A percentile compares a stretch with the other conserved stretches of the same genome.
These are phyloP conservation scores for Excoecaria cochinchinensis DNA, from an alignment of 345 rosid species.

Conservation along the genomic window DNA sequence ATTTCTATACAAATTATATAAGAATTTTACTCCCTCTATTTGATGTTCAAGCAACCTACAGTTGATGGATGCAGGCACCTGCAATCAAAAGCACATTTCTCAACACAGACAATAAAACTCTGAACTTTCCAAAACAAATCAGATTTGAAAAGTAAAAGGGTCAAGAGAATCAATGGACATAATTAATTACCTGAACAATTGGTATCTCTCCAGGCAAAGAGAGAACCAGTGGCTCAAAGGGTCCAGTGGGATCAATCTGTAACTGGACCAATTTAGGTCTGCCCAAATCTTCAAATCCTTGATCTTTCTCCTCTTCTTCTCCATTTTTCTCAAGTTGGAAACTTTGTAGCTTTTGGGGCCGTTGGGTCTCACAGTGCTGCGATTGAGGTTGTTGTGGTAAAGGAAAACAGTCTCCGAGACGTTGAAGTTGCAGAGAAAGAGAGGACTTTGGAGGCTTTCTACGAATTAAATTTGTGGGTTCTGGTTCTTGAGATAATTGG, in stretches of 20 bases:
- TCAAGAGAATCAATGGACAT: not conserved
- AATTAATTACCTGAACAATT: slow-evolving; percentile 51
- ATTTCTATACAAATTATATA: slow-evolving; percentile 60
- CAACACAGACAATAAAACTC: not conserved
- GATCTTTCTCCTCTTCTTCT: slow-evolving; percentile 38
- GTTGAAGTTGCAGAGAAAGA: slow-evolving; percentile 66
- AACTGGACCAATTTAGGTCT: slow-evolving; percentile 55
- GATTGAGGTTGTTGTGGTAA: slow-evolving; percentile 16
- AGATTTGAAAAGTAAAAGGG: not conserved
- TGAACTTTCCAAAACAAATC: not conserved
- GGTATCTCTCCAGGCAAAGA: slow-evolving; percentile 61
- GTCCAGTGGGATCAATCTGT: slow-evolving; percentile 70
- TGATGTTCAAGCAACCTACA: slow-evolving; percentile 92
- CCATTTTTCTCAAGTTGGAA: slow-evolving; percentile 20
- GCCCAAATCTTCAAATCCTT: slow-evolving; percentile 40
- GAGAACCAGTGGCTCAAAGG: slow-evolving; percentile 69
- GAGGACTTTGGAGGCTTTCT: slow-evolving; percentile 91
- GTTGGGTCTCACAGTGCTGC: slow-evolving; percentile 21
- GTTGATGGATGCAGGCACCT: slow-evolving; percentile 90
- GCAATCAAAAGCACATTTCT: slow-evolving; percentile 14
- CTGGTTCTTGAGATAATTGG: slow-evolving; percentile 38
- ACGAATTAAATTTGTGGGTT: slow-evolving; percentile 27
- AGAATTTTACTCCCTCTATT: slow-evolving; percentile 73
- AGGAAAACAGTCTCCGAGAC: slow-evolving; percentile 53
- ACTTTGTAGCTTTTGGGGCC: not conserved